Percentiles rank a stretch among this genome's conserved stretches.
These are phyloP conservation scores for Trifolium subterraneum DNA, from an alignment of 306 rosid genomes.

Conservation along the genomic window DNA sequence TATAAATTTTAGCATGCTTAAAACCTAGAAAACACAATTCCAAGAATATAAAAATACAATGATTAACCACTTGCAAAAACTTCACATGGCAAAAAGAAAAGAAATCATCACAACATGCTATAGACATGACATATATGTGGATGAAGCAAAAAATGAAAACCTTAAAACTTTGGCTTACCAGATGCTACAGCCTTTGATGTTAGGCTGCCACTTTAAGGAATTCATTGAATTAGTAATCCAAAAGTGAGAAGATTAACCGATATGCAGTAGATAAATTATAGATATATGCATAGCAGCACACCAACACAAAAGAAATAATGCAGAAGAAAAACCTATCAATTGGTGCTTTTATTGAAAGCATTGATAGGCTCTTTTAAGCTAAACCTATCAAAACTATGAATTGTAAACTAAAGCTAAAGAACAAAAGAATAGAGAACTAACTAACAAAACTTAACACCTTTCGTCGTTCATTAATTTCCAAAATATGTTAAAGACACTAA, in stretches of 20 bases:
- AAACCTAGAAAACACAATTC: background rate
- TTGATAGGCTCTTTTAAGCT: no score
- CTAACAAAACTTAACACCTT: no score
- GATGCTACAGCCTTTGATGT: constrained; percentile 20
- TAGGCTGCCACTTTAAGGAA: background rate
- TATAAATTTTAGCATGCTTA: background rate
- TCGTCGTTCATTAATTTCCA: no score
- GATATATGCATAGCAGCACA: constrained; percentile 6
- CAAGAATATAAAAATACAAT: background rate
- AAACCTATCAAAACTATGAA: no score
- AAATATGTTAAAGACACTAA: no score
- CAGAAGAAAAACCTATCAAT: background rate
- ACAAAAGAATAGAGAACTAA: no score
- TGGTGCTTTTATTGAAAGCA: no score
- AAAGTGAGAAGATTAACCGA: constrained; percentile 9
- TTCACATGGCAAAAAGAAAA: background rate
- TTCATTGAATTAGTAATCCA: background rate
- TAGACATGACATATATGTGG: background rate
- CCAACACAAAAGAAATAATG: background rate
- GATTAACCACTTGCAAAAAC: background rate
- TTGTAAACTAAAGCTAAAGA: no score
- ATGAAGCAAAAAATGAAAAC: background rate
- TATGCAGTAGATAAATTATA: background rate
- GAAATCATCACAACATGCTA: background rate
- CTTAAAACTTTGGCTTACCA: background rate